These are phyloP conservation scores for Candida awuae DNA, from an alignment of 805 yeast species.

Conservation along the genomic window DNA sequence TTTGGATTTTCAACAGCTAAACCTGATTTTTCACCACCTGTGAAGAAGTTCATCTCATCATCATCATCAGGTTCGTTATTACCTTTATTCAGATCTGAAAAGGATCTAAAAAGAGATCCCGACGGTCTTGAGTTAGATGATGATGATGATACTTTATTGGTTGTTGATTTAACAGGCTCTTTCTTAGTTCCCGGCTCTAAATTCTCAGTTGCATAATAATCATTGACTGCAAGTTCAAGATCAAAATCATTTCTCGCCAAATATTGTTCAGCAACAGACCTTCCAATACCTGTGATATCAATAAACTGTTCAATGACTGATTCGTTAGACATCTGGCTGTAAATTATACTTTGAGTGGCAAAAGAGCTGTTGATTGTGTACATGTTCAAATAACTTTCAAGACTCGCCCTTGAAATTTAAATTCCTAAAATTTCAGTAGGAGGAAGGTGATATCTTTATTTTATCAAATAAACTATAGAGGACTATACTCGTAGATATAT, in stretches of 20 bases:
- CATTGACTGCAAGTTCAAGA: slow-evolving; percentile 21
- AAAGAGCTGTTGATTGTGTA: no score
- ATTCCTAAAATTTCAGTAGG: no score
- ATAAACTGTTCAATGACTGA: slow-evolving; percentile 11
- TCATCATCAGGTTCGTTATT: slow-evolving; percentile 27
- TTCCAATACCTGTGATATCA: slow-evolving; percentile 21
- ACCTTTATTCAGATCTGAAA: slow-evolving; percentile 27
- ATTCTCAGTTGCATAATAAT: slow-evolving; percentile 18
- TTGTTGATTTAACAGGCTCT: no score
- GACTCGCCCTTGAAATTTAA: no score
- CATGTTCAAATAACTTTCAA: no score
- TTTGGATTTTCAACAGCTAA: slow-evolving; percentile 72
- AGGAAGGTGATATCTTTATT: no score
- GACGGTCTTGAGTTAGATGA: slow-evolving; percentile 1
- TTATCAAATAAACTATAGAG: no score
- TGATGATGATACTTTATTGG: slow-evolving; percentile 1
- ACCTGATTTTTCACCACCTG: slow-evolving; percentile 70
- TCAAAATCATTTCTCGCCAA: slow-evolving; percentile 26
- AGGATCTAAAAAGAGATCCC: slow-evolving; percentile 23
- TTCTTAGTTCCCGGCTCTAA: slow-evolving; percentile 4
- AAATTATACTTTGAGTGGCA: no score
- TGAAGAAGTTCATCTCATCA: slow-evolving; percentile 34
- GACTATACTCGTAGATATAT: no score
- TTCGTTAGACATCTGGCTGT: slow-evolving; percentile 3
- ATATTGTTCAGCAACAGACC: slow-evolving; percentile 32